Percentiles rank a stretch among this genome's conserved stretches.
These are phyloP conservation scores for Bipolaris bicolor DNA, from an alignment of 2,329 filamentous ascomycete genomes.

Conservation along the genomic window DNA sequence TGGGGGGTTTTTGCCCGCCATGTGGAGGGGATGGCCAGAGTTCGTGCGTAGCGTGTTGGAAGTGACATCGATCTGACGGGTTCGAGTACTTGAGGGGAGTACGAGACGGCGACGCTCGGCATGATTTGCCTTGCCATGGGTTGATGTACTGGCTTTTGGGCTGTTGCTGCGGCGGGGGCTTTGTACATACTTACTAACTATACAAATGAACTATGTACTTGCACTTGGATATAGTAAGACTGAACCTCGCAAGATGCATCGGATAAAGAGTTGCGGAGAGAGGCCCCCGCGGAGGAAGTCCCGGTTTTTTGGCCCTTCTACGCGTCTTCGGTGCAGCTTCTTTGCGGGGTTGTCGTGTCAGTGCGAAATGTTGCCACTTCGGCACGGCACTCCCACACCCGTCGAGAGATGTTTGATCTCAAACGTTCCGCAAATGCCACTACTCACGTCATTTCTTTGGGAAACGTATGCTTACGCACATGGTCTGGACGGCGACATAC, in stretches of 20 bases:
- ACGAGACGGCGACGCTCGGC: too few relatives aligned
- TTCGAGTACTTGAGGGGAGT: background rate
- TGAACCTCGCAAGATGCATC: background rate
- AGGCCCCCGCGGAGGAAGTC: background rate
- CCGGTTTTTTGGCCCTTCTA: conserved; percentile 7
- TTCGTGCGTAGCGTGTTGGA: background rate
- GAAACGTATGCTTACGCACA: background rate
- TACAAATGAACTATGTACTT: background rate
- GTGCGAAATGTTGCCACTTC: conserved; percentile 2
- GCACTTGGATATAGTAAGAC: too few relatives aligned
- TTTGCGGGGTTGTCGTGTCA: conserved; percentile 7
- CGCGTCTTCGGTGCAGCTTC: conserved; percentile 8
- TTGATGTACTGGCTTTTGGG: too few relatives aligned
- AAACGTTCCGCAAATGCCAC: background rate
- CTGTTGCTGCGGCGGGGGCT: background rate
- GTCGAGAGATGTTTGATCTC: background rate
- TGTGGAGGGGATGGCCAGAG: background rate
- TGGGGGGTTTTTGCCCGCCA: background rate
- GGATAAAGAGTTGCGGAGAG: background rate
- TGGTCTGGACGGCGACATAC: background rate
- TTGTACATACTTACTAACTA: background rate
- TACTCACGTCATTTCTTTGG: background rate
- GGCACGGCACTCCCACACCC: conserved; percentile 3
- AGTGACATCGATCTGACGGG: conserved; percentile 3
- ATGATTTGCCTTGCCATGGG: too few relatives aligned